Evolutionary conservation across 2,329 filamentous ascomycete species (phyloP), one percentile per base, ranked within the genome.

Genomic region (Arthroderma uncinatum): DNA sequence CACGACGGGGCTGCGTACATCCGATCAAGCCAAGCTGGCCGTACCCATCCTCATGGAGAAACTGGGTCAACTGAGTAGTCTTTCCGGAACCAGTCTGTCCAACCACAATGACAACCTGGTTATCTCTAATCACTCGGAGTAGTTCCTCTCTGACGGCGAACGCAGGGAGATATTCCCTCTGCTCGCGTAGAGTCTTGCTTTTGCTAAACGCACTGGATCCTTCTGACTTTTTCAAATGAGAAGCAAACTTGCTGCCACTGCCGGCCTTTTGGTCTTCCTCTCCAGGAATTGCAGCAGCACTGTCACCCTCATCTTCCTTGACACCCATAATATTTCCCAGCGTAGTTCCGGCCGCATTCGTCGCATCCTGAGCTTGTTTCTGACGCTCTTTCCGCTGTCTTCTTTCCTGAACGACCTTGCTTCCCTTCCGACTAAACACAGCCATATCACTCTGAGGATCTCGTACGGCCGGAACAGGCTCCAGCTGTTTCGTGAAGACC

Each of bases 361-460:
- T 97, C 5, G 93, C 92, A 66, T 97, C 87, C 68, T 96, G 90
- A 0, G 93, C 92, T 71, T 97, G 92, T 65, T 90, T 89, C 67
- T 95, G 89, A 42, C 93, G 82, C 70, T 98, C 93, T 61, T 91
- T 86, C 71, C 95, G 90, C 71, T 95, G 90, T 42, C 94, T 80
- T 64, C 86, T 85, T 65, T 98, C 93, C 66, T 87, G 88, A 10
- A 98, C 93, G 1, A 96, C 90, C 64, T 84, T 87, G 68, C 92
- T 97, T 0, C 93, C 93, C 70, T 96, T 96, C 44, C 92, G 82
- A 73, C 90, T 95, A 65, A 97, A 97, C 1, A 98, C 91, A 0
- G 93, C 93, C 93, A 98, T 95, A 67, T 98, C 93, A 68, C 94
- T 98, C 72, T 97, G 92, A 25, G 87, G 85, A 69, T 98, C 93